Conservation (phyloP, 805 yeast genomes). For the Saturnispora mendoncae region DNA sequence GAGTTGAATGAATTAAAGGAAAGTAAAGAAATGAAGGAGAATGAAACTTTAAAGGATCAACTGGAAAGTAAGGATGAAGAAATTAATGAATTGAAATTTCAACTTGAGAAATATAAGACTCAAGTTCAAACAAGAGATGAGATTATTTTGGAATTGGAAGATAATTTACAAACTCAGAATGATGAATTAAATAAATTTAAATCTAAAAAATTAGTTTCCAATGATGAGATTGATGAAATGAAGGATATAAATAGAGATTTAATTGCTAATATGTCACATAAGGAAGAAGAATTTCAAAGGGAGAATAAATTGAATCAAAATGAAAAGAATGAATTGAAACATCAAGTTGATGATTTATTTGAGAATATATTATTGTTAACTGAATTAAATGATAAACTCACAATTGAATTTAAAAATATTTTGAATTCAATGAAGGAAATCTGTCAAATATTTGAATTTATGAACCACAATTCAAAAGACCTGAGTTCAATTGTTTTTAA, state of each 20-base stretch:
- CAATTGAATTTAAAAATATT: constrained; percentile 18
- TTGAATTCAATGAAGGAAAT: constrained; percentile 13
- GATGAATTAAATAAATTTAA: constrained; percentile 13
- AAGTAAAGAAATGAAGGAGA: constrained; percentile 13
- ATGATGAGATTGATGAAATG: constrained; percentile 7
- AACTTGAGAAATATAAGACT: constrained; percentile 10
- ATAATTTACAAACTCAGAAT: constrained; percentile 12
- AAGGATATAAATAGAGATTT: constrained; percentile 49
- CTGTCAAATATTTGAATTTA: constrained; percentile 18
- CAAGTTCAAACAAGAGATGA: constrained; percentile 1
- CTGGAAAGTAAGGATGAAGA: constrained; percentile 4
- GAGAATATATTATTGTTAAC: constrained; percentile 36
- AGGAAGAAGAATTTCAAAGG: constrained; percentile 48
- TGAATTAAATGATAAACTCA: constrained; percentile 30
- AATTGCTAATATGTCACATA: constrained; percentile 56
- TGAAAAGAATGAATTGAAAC: constrained; percentile 40
- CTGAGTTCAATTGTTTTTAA: constrained; percentile 31
- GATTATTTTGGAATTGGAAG: constrained; percentile 1
- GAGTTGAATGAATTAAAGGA: constrained; percentile 15
- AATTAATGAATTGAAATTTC: constrained; percentile 15
- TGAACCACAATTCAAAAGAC: constrained; percentile 32
- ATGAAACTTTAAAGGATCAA: constrained; percentile 10
- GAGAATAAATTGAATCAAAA: constrained; percentile 44
- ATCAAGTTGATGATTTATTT: constrained; percentile 41
- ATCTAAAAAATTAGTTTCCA: neutral